Evolutionary conservation across 2,329 filamentous ascomycete genomes (phyloP).

Genomic region (Aspergillus sergii): DNA sequence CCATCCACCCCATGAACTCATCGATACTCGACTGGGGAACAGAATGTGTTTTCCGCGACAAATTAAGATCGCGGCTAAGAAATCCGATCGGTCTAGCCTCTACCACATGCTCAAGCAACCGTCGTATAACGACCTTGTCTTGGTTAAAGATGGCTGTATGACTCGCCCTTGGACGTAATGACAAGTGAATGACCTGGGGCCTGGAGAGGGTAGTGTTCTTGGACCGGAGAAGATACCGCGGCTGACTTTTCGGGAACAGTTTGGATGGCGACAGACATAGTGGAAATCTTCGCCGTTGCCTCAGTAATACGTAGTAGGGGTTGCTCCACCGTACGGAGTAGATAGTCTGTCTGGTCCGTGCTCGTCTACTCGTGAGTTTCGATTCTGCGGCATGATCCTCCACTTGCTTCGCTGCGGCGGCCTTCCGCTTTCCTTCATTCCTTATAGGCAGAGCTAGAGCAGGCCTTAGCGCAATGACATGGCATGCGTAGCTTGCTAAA

Average conservation of each 20-base stretch:
- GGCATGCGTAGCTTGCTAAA: background rate
- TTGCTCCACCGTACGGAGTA: too few species aligned
- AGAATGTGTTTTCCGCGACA: background rate
- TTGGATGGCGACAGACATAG: background rate
- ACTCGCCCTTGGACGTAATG: background rate
- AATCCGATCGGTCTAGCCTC: background rate
- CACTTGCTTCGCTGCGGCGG: too few species aligned
- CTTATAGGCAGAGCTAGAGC: background rate
- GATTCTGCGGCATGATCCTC: background rate
- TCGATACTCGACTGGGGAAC: background rate
- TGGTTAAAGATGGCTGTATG: background rate
- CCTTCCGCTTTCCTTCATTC: background rate
- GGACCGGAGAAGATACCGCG: background rate
- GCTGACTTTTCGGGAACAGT: background rate
- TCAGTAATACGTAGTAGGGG: background rate
- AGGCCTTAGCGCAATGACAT: background rate
- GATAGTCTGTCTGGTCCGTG: background rate
- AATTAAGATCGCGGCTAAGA: background rate
- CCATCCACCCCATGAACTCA: background rate
- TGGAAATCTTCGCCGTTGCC: background rate
- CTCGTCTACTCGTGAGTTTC: background rate
- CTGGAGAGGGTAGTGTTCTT: background rate
- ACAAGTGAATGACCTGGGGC: background rate
- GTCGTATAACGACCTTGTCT: background rate
- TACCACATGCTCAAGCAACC: background rate